Evolutionary conservation across 2,329 filamentous ascomycete genomes (phyloP), one percentile per base, ranked within the genome.

Genomic region (Penicillium frequentans): DNA sequence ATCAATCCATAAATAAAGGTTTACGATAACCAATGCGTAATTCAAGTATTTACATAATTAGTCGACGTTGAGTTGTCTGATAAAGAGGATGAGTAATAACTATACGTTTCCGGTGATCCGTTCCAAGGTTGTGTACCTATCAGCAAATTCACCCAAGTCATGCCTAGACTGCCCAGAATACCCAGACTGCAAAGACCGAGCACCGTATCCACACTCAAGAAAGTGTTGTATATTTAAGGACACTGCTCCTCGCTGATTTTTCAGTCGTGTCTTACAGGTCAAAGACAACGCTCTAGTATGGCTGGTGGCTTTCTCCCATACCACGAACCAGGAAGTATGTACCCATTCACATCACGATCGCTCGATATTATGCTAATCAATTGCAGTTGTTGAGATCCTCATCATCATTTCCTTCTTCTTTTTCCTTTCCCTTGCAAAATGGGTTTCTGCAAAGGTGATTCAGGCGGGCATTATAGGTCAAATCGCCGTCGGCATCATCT

Each of bases 401-500:
- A 70, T 75, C 3, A 66, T 80, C 21, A 63, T 79, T 1, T 80
- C 78, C 0, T 80, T 81, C 60, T 79, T 80, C 62, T 70, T 79
- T 60, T 70, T 79, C 44, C 68, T 80, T 1, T 75, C 73, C 1
- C 57, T 79, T 5, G 71, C 76, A 16, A 73, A 76, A 70, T 79
- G 73, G 73, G 23, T 75, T 0, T 76, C 76, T 2, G 70, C 74
- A 21, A 75, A 75, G 60, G 56, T 78, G 31, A 68, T 80, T 45
- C 74, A 73, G 10, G 78, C 78, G 7, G 77, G 78, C 2, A 75
- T 81, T 23, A 77, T 81, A 39, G 79, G 79, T 5, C 77, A 78
- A 45, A 80, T 81, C 54, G 66, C 77, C 2, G 75, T 81, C 9
- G 79, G 79, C 2, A 75, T 81, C 33, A 70, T 81, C 19, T 81